Evolutionary conservation across 164 flowering plant genomes (phyloP).

Genomic region (Tetracentron sinense): DNA sequence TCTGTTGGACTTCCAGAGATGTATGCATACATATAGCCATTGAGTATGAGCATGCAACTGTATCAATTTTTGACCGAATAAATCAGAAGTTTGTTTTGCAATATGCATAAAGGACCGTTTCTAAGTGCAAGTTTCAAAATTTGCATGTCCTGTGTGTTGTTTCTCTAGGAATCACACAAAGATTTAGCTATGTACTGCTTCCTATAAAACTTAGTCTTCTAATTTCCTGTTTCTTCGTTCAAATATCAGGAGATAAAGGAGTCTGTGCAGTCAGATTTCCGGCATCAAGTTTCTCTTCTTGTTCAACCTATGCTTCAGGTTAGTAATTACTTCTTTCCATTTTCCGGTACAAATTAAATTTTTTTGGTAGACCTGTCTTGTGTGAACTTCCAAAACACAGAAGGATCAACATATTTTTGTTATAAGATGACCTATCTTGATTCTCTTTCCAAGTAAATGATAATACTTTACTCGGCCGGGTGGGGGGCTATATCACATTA

Average conservation of each 20-base stretch:
- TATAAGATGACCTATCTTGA: not conserved
- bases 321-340: not conserved
- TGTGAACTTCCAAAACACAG: not conserved
- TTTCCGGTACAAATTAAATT: not conserved
- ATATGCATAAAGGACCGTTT: too few relatives aligned
- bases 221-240: not conserved
- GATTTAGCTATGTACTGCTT: not conserved
- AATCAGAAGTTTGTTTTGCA: too few relatives aligned
- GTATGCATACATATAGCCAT: too few relatives aligned
- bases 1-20: too few relatives aligned
- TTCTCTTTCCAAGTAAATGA: not conserved
- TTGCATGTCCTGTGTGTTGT: not conserved
- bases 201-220: not conserved
- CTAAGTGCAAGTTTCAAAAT: too few relatives aligned
- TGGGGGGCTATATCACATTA: too few relatives aligned
- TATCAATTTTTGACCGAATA: too few relatives aligned
- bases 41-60: too few relatives aligned
- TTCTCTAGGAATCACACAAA: not conserved
- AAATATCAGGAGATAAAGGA: conserved; percentile 58
- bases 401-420: not conserved
- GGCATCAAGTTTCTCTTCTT: conserved; percentile 87
- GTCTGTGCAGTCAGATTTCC: conserved; percentile 69
- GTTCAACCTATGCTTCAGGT: conserved; percentile 98
- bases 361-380: not conserved
- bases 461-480: too few relatives aligned